Percentiles rank a stretch among this genome's conserved stretches.
These are phyloP conservation scores for Ogataea thermomethanolica DNA, from an alignment of 805 yeast genomes.

Conservation along the genomic window DNA sequence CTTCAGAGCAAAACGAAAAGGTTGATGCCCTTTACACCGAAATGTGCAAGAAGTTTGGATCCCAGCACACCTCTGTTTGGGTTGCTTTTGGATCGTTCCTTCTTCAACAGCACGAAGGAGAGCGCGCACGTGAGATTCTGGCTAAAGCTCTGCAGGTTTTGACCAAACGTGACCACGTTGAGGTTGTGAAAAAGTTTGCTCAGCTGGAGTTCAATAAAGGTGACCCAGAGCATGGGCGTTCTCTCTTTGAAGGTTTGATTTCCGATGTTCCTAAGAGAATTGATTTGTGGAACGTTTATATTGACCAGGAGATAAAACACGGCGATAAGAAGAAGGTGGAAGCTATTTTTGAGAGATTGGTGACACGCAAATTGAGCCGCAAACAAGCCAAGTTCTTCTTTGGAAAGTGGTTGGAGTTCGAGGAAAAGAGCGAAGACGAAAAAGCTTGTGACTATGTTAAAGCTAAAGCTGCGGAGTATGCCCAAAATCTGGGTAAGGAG, in stretches of 20 bases:
- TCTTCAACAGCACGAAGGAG: conserved; percentile 52
- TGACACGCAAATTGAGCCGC: conserved; percentile 61
- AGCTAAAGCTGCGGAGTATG: conserved; percentile 81
- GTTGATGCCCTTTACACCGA: conserved; percentile 67
- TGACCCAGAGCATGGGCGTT: conserved; percentile 91
- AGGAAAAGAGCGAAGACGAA: conserved; percentile 63
- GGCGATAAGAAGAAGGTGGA: conserved; percentile 66
- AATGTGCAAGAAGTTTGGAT: conserved; percentile 78
- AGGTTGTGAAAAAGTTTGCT: conserved; percentile 82
- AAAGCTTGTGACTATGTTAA: conserved; percentile 79
- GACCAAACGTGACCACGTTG: conserved; percentile 71
- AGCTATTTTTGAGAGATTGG: conserved; percentile 77
- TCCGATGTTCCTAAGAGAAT: conserved; percentile 88
- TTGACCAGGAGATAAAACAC: conserved; percentile 85
- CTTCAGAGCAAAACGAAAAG: conserved; percentile 66
- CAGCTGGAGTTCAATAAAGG: conserved; percentile 84
- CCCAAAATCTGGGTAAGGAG: conserved; percentile 26
- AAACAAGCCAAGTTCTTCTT: conserved; percentile 95
- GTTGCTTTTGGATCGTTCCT: conserved; percentile 74
- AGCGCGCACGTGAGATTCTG: conserved; percentile 68
- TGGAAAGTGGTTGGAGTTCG: conserved; percentile 84
- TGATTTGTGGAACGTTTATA: conserved; percentile 92
- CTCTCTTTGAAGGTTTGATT: conserved; percentile 87
- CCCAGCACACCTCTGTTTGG: conserved; percentile 69
- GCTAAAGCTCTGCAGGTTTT: conserved; percentile 69